A percentile compares a stretch with the other conserved stretches of the same genome.
These are phyloP conservation scores for Sporisorium scitamineum DNA, from an alignment of 1,284 basidiomycete species.

Conservation along the genomic window DNA sequence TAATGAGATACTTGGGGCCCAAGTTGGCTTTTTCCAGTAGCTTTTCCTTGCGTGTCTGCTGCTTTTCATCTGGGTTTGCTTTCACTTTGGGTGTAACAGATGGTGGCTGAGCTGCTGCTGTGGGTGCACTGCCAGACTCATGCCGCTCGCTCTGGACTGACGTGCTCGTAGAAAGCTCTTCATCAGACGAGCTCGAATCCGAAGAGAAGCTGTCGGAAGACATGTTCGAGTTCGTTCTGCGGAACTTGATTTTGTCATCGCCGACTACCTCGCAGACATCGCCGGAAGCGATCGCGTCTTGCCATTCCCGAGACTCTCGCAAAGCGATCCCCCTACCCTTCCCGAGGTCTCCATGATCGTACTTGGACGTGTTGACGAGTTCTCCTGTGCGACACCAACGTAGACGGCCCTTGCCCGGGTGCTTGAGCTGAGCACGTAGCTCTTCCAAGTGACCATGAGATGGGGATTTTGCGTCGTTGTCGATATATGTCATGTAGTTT, in stretches of 20 bases:
- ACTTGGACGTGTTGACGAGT: slow-evolving; percentile 70
- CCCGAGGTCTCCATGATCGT: slow-evolving; percentile 56
- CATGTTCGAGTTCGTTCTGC: slow-evolving; percentile 13
- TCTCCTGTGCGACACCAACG: slow-evolving; percentile 78
- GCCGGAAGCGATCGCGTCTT: slow-evolving; percentile 32
- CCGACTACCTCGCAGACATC: slow-evolving; percentile 40
- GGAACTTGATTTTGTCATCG: slow-evolving; percentile 53
- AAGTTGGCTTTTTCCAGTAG: slow-evolving; percentile 38
- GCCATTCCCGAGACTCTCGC: slow-evolving; percentile 39
- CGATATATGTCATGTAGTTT: slow-evolving; percentile 77
- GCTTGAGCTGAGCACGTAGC: slow-evolving; percentile 22
- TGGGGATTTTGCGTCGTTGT: slow-evolving; percentile 62
- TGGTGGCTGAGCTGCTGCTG: neutral
- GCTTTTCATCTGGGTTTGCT: slow-evolving; percentile 29
- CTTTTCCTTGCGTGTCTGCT: slow-evolving; percentile 44
- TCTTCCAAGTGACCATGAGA: slow-evolving; percentile 10
- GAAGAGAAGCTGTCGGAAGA: slow-evolving; percentile 41
- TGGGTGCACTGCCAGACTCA: neutral
- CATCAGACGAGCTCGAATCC: slow-evolving; percentile 17
- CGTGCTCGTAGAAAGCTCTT: neutral
- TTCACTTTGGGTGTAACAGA: neutral
- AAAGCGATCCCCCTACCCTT: slow-evolving; percentile 61
- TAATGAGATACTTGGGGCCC: slow-evolving; percentile 48
- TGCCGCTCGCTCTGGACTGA: neutral
- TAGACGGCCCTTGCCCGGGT: slow-evolving; percentile 72